These are phyloP conservation scores for Antarctomyces pellizariae DNA, from an alignment of 495 filamentous ascomycete species.

Conservation along the genomic window DNA sequence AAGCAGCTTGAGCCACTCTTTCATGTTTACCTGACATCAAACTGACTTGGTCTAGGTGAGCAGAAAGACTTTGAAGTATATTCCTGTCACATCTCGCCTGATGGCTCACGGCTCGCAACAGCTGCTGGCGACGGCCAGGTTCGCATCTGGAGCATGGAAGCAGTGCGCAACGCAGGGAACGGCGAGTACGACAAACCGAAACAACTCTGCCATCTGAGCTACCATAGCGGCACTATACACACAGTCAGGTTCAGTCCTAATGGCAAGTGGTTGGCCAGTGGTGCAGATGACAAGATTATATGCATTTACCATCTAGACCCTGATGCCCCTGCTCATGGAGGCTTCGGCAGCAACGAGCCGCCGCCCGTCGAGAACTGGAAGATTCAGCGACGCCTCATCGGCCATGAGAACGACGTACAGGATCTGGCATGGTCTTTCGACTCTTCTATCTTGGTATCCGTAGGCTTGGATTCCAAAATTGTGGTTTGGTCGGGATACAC, in stretches of 20 bases:
- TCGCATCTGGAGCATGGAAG: constrained; percentile 43
- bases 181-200: constrained; percentile 51
- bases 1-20: constrained; percentile 3
- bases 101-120: constrained; percentile 74
- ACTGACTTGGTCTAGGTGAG: constrained; percentile 38
- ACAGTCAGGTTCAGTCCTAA: constrained; percentile 89
- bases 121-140: constrained; percentile 58
- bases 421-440: constrained; percentile 95
- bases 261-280: constrained; percentile 79
- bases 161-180: constrained; percentile 59
- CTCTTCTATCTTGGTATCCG: constrained; percentile 84
- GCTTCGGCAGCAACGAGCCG: constrained; percentile 61
- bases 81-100: constrained; percentile 88
- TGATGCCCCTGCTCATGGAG: constrained; percentile 34
- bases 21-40: constrained; percentile 3
- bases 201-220: constrained; percentile 92
- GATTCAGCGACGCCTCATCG: constrained; percentile 72
- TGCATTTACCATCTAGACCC: constrained; percentile 84
- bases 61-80: constrained; percentile 96
- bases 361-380: constrained; percentile 95
- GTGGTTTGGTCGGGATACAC: constrained; percentile 96
- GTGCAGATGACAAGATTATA: constrained; percentile 95
- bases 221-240: constrained; percentile 93
- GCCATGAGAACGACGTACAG: constrained; percentile 96
- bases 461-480: constrained; percentile 90